Base-by-base conservation (phyloP, 23 red algal species). In the Gracilariopsis chorda region DNA sequence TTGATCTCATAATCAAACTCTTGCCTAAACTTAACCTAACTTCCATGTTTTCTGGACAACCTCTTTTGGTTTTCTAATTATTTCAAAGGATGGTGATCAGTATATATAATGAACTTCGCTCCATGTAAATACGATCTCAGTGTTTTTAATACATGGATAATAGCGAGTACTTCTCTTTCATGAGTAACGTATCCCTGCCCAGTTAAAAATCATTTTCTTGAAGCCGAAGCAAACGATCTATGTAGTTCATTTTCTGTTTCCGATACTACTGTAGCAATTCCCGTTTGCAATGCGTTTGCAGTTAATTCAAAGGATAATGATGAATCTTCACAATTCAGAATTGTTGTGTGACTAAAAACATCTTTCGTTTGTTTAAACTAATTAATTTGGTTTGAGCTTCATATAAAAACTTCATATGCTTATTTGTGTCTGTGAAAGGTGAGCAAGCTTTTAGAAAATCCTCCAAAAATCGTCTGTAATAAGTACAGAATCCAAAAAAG, bases 61-160 rank as follows among this genome's bases (percentile, higher is more conserved):
- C 5, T 49, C 24, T 84, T 64, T 32, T 84, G 80, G 3, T 53
- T 60, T 45, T 68, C 39, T 8, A 88, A 65, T 17, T 88, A 77
- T 47, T 73, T 72, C 8, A 88, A 12, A 21, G 69, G 65, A 21
- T 77, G 45, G 25, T 88, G 64, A 73, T 91, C 58, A 32, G 48
- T 52, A 28, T 29, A 53, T n/a, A 81, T 81, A 0, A 21, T 51
- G 29, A 65, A 81, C 24, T 52, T 79, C 36, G 74, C 25, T 27
- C 48, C 71, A 57, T 81, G 23, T 12, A 91, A 10, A 81, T 91
- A 91, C 4, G 20, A 53, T 91, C 87, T 91, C 55, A 28, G 80
- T 19, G 3, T 70, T 67, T 82, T 3, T 10, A 81, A 19, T 11
- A 58, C 53, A 44, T 81, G 2, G 19, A 79, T 67, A 12, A 81